A percentile compares a stretch with the other conserved stretches of the same genome.
phyloP scores from a whole-genome alignment of 148 eudicot species.

The Euryodendron excelsum region DNA sequence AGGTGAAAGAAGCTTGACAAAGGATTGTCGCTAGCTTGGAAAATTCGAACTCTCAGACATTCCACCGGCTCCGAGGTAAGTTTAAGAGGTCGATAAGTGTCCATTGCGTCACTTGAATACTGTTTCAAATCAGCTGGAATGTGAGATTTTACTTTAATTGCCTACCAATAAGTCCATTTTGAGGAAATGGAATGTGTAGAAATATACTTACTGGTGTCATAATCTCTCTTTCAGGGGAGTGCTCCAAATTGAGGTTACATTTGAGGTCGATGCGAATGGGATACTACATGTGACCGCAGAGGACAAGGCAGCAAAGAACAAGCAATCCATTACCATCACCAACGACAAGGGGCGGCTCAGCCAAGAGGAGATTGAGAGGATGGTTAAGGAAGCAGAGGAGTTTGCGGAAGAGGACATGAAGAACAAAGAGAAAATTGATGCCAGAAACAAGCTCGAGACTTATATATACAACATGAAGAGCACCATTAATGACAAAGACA shows the following conservation, averaged over 20 bases:
- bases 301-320: conserved; percentile 61
- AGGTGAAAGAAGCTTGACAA: conserved; percentile 60
- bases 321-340: conserved; percentile 48
- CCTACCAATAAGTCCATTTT: background rate
- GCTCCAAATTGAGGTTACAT: conserved; percentile 65
- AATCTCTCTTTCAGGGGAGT: conserved; percentile 40
- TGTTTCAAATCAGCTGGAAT: background rate
- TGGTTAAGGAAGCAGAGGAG: conserved; percentile 50
- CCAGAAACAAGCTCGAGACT: conserved; percentile 47
- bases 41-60: conserved; percentile 50
- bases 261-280: conserved; percentile 61
- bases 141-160: background rate
- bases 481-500: conserved; percentile 43
- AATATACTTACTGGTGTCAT: background rate
- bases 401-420: conserved; percentile 45
- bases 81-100: background rate
- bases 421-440: conserved; percentile 38
- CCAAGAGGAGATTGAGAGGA: conserved; percentile 45
- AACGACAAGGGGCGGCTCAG: conserved; percentile 55
- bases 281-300: conserved; percentile 64
- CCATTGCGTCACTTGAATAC: background rate
- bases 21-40: conserved; percentile 56
- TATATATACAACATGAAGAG: conserved; percentile 51
- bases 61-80: conserved; percentile 72
- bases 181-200: background rate